These are phyloP conservation scores for Boletales sp. DNA, from an alignment of 768 basidiomycete species.

Conservation along the genomic window DNA sequence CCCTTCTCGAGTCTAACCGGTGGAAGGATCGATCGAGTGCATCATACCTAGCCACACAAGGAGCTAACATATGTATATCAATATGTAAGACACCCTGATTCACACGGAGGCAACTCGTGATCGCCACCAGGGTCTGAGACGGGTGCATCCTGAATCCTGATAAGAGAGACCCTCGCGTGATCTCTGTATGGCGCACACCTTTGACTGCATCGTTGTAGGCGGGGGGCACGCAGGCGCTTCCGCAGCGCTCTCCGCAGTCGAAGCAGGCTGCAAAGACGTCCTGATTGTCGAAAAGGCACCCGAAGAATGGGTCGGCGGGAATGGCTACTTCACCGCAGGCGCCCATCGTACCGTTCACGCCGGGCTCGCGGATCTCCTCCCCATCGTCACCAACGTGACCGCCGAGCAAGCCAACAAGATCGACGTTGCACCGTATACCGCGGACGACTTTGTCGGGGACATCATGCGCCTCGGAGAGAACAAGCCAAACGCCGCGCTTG, in stretches of 20 bases:
- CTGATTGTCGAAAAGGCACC: slow-evolving; percentile 67
- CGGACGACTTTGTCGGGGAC: slow-evolving; percentile 51
- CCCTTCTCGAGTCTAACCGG: slow-evolving; percentile 45
- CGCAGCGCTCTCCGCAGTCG: slow-evolving; percentile 57
- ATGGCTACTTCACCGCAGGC: slow-evolving; percentile 71
- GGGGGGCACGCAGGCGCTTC: slow-evolving; percentile 67
- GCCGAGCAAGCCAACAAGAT: slow-evolving; percentile 41
- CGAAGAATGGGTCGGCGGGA: slow-evolving; percentile 61
- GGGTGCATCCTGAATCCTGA: no score
- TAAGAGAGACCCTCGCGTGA: background rate
- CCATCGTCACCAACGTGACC: slow-evolving; percentile 48
- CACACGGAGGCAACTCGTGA: background rate
- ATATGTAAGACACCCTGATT: background rate
- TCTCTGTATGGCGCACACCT: slow-evolving; percentile 17
- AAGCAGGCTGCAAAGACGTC: slow-evolving; percentile 58
- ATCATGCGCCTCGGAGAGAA: slow-evolving; percentile 57
- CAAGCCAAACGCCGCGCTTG: slow-evolving; percentile 46
- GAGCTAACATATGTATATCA: background rate
- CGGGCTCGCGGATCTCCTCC: slow-evolving; percentile 57
- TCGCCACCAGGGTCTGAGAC: no score
- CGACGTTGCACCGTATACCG: slow-evolving; percentile 58
- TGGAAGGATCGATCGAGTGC: background rate
- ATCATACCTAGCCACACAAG: no score
- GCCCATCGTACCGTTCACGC: slow-evolving; percentile 61
- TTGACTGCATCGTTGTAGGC: slow-evolving; percentile 61